A percentile compares a stretch with the other conserved stretches of the same genome.
Evolutionary conservation across 164 flowering plant genomes (phyloP).

Genomic region (Nymphaea colorata): DNA sequence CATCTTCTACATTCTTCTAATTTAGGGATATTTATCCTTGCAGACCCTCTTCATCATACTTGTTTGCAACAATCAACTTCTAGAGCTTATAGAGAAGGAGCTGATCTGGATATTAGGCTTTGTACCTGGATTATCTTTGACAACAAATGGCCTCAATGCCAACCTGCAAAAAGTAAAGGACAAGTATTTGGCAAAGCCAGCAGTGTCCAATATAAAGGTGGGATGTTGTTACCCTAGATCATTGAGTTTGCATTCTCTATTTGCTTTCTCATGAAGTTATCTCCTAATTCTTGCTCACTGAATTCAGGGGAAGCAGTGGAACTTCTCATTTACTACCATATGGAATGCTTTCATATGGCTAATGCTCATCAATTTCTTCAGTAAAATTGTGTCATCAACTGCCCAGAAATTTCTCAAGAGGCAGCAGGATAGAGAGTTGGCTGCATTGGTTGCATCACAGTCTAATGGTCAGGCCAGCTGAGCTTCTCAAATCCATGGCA

Average conservation of each 20-base stretch:
- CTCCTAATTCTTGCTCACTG: too few relatives aligned
- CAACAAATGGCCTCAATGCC: conserved; percentile 42
- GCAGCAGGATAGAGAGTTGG: conserved; percentile 58
- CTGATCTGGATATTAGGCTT: conserved; percentile 62
- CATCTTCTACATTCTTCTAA: background rate
- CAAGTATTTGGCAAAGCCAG: conserved; percentile 44
- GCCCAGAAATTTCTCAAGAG: conserved; percentile 67
- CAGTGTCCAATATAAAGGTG: conserved; percentile 24
- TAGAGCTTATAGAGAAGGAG: conserved; percentile 82
- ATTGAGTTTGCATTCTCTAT: background rate
- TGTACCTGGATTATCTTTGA: conserved; percentile 61
- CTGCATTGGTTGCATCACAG: conserved; percentile 10
- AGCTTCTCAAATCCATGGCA: background rate
- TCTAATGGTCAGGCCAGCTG: conserved; percentile 6
- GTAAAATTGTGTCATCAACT: conserved; percentile 70
- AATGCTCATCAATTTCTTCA: conserved; percentile 75
- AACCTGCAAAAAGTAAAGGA: conserved; percentile 55
- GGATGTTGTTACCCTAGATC: background rate
- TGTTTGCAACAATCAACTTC: conserved; percentile 92
- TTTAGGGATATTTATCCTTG: conserved; percentile 8
- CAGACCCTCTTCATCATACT: conserved; percentile 87
- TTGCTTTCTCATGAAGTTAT: too few relatives aligned
- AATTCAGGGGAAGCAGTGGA: conserved; percentile 62
- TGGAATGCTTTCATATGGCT: conserved; percentile 91
- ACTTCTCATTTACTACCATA: conserved; percentile 57